These are phyloP conservation scores for Otatea glauca DNA, from an alignment of 176 grass and related monocot species.

Conservation along the genomic window DNA sequence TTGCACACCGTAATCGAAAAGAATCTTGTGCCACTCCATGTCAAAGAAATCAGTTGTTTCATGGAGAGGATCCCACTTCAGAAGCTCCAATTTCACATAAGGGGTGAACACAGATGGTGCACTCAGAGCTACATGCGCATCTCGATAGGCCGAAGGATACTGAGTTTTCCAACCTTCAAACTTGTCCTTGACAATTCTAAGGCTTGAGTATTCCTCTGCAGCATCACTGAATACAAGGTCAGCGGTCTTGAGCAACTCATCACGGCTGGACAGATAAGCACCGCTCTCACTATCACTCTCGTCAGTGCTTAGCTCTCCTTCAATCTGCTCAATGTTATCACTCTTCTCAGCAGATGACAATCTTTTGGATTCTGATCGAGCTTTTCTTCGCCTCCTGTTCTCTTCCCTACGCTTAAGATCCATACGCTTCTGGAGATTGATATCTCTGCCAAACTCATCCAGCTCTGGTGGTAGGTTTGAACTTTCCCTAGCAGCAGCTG, in stretches of 20 bases:
- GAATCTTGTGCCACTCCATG: conserved; percentile 84
- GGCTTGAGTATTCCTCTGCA: conserved; percentile 83
- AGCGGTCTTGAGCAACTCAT: conserved; percentile 82
- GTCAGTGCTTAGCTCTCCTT: conserved; percentile 96
- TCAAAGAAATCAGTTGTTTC: conserved; percentile 60
- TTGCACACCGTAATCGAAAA: conserved; percentile 66
- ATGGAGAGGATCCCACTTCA: conserved; percentile 95
- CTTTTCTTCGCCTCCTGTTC: conserved; percentile 66
- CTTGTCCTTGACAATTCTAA: conserved; percentile 86
- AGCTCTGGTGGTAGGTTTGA: conserved; percentile 71
- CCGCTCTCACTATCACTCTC: conserved; percentile 88
- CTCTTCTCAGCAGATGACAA: conserved; percentile 53
- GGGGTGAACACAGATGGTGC: conserved; percentile 72
- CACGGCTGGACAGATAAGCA: conserved; percentile 78
- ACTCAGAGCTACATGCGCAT: conserved; percentile 83
- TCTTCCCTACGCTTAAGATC: conserved; percentile 77
- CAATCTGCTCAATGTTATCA: conserved; percentile 51
- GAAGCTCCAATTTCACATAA: conserved; percentile 86
- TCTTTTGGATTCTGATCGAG: conserved; percentile 66
- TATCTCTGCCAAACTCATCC: conserved; percentile 92
- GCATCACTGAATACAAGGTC: conserved; percentile 84
- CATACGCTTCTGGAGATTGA: conserved; percentile 75
- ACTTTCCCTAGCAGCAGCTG: conserved; percentile 64
- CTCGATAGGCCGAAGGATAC: conserved; percentile 71
- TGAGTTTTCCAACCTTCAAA: conserved; percentile 86